Evolutionary conservation across 768 basidiomycete genomes (phyloP), one percentile per base, ranked within the genome.

Genomic region (Holtermanniella nyarrowii): DNA sequence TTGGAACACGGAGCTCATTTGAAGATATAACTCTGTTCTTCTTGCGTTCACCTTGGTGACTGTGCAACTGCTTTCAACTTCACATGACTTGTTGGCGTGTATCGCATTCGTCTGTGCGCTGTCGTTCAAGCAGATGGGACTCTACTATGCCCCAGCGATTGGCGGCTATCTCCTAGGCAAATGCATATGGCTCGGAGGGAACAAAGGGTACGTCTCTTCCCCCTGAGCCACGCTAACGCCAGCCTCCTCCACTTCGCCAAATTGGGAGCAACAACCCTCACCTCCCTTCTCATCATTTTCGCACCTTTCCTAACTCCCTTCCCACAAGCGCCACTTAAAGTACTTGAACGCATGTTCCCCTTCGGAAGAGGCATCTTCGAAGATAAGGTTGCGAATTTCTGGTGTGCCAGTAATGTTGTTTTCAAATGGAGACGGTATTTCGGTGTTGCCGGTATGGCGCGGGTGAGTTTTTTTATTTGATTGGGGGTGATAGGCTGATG

Each of bases 41-140:
- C 81, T 96, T 44, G 91, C 85, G 80, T 62, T 60, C 74, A 74
- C 57, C 20, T 56, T 65, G 0, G 48, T 53, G 48, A 44, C 63
- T 3, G 68, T 90, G 31, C 79, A 82, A 57, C 80, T 79, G 58
- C 86, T 93, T 42, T 80, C 82, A 1, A 68, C 63, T 2, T 84
- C 80, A 2, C 76, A 77, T 18, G 91, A 96, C 65, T 69, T 85
- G 2, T 56, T 82, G 0, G 93, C 86, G 4, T 85, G 88, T 3
- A 65, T 86, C 14, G 80, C 76, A 52, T 93, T 96, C 59, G 84
- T 88, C 4, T 74, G 82, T n/a, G 85, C 85, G 57, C 77, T 97
- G 18, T 79, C 84, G 2, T 91, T 93, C 77, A 95, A 95, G 71
- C 91, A 96, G 66, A 95, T 96, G 90, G 84, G 87, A 2, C 74